Evolutionary conservation across 768 basidiomycete species (phyloP), one percentile per base, ranked within the genome.

Genomic region (Porphyrellus cyaneotinctus): DNA sequence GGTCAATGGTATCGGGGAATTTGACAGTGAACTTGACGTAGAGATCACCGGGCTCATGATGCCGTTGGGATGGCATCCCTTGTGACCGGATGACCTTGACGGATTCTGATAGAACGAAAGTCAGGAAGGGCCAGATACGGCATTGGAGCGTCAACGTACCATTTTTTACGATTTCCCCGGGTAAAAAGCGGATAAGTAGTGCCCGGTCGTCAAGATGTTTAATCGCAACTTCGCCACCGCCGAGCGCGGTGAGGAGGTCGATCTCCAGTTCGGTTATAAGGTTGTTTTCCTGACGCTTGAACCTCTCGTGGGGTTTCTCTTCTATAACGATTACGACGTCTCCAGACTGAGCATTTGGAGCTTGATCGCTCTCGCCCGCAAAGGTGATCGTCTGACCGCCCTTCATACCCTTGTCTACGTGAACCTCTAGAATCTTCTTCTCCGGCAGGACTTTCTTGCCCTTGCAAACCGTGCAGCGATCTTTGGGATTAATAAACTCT

Each of bases 381-480:
- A 95, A 97, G 49, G 79, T 81, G 63, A 95, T 88, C 0, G 89
- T 91, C 71, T 95, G 90, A 12, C 91, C 92, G 50, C 87, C 86
- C 74, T 88, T 91, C 94, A 97, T 97, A 47, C 94, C 94, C 77
- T 92, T 94, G 80, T 97, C 95, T 78, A 97, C 88, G 68, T 94
- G 90, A 33, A 99, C 95, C 72, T 99, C 97, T 64, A 98, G 75
- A 55, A 97, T 85, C 75, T 98, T 98, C 73, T 95, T 91, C 72
- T 99, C 97, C 33, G 89, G 84, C 37, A 88, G 54, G 49, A 89
- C 86, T 78, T 98, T 99, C 80, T 95, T 97, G 59, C 92, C 97
- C 70, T 89, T 90, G 80, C 97, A 99, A 31, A 75, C 76, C 68
- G 83, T 80, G 82, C 97, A 99, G 54, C 88, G 81, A 76, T 98